Base-by-base conservation (phyloP, 805 yeast genomes). In the Metschnikowia peoriensis region DNA sequence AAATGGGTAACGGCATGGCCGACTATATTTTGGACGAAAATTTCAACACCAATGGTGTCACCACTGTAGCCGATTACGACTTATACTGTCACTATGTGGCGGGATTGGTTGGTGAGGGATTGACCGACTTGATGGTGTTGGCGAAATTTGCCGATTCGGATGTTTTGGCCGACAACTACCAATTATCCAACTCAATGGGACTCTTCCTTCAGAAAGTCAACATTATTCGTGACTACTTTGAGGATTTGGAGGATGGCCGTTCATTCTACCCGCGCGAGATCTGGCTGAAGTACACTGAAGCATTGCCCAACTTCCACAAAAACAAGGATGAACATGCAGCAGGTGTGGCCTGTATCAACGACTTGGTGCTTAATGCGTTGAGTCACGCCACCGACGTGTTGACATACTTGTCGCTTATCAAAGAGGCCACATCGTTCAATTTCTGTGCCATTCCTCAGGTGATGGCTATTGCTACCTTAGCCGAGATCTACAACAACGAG, bases 1-100 rank as follows among this genome's bases (percentile, higher is more conserved):
- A 86, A 68, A 94, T 94, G 99, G 99, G 98, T 52, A 84, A 89
- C 60, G 99, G 99, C 51, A 94, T 94, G 99, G 98, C 98, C 34
- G 91, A 89, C 65, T 94, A 92, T 70, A 84, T 88, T 49, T 75
- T 80, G 61, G 84, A 86, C 64, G 94, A 87, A 47, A 79, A 85
- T 56, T 89, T 89, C 73, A 90, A 89, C 67, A 66, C 80, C 59
- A 82, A 83, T 55, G 98, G 98, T 1, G 85, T 94, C 44, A 75
- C 74, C 46, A 89, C 97, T 1, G 67, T 88, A 43, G 76, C 80
- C 55, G 98, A 91, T 65, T 94, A 88, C 67, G 92, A 94, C 66
- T 76, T 86, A 55, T 94, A 94, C 75, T 94, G 99, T 71, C 92
- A 92, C 71, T 89, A 92, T 65, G 99, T 94, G 53, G 99, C 99